Evolutionary conservation across 345 rosid species (phyloP), one percentile per base, ranked within the genome.

Genomic region (Nephelium lappaceum): DNA sequence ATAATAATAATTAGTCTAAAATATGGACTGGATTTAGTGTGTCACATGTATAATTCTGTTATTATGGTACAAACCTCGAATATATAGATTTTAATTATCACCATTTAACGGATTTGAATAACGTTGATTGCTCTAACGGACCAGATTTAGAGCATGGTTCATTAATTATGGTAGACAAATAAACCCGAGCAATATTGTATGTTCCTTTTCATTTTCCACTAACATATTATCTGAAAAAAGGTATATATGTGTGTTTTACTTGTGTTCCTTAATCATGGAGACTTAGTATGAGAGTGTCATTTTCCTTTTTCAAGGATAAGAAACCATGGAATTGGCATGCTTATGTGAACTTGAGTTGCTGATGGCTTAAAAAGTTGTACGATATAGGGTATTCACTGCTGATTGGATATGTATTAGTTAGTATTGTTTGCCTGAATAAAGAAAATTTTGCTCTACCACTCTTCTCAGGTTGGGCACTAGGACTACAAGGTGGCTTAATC

Each of bases 341-440:
- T 15, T 21, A 21, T 23, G 8, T 2, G 6, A 66, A n/a, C 0
- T 74, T 75, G 27, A 12, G 71, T 47, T 45, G 66, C 71, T 39
- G 11, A 51, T 10, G 70, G 61, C 68, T 18, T 1, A 45, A 63
- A 74, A 25, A 45, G 5, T 74, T 51, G 23, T 21, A 49, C 51
- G 72, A 9, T 57, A 39, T 39, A 39, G 25, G 42, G 21, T 31
- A 65, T 6, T 25, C 23, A 47, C 38, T 67, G 73, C 25, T 53
- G 65, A 31, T 66, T n/a, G 11, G 61, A 75, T 23, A 21, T 73
- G 61, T 63, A 19, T 55, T 55, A 74, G 14, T 74, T 19, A 43
- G 64, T 23, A 43, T 21, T 43, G 49, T 21, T 8, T 18, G 7
- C 63, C 39, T 6, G 5, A 14, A 24, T 21, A 15, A 55, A 73